These are phyloP conservation scores for Arthroderma sp. DNA, from an alignment of 2,329 filamentous ascomycete species.

Conservation along the genomic window DNA sequence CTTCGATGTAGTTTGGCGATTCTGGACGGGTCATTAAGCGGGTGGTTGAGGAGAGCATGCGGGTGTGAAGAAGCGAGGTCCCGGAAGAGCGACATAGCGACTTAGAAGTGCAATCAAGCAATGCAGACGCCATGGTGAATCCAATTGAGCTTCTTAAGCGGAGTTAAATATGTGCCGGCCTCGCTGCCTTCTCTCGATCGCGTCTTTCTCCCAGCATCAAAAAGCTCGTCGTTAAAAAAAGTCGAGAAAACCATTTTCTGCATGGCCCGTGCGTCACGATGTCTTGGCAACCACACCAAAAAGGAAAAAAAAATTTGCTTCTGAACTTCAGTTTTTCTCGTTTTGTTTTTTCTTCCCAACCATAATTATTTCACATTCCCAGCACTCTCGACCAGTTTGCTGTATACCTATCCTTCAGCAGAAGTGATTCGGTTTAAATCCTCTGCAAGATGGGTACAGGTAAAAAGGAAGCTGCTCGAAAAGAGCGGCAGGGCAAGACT, in stretches of 20 bases:
- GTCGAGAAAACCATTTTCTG: conserved; percentile 2
- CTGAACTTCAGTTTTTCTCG: conserved; percentile 8
- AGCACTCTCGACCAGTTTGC: background rate
- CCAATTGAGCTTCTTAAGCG: background rate
- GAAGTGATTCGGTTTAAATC: conserved; percentile 7
- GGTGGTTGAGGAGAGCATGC: conserved; percentile 27
- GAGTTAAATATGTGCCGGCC: background rate
- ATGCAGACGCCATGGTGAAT: conserved; percentile 8
- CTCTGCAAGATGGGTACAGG: conserved; percentile 59
- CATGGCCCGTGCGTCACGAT: conserved; percentile 9
- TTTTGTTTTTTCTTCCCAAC: conserved; percentile 19
- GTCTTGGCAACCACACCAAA: conserved; percentile 8
- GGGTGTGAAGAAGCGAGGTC: conserved; percentile 23
- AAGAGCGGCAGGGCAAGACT: conserved; percentile 70
- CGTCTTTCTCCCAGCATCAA: background rate
- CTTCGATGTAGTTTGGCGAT: conserved; percentile 73
- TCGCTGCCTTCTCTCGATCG: background rate
- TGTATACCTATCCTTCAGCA: background rate
- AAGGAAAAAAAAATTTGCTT: conserved; percentile 19
- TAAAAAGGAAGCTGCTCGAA: conserved; percentile 81
- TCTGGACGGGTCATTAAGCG: conserved; percentile 46
- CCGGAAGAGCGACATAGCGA: conserved; percentile 23
- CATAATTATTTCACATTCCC: background rate
- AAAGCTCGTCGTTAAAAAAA: conserved; percentile 18
- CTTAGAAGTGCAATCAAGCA: conserved; percentile 7